These are phyloP conservation scores for Dictyostelium purpureum DNA, from an alignment of 78 protist species.

Conservation along the genomic window DNA sequence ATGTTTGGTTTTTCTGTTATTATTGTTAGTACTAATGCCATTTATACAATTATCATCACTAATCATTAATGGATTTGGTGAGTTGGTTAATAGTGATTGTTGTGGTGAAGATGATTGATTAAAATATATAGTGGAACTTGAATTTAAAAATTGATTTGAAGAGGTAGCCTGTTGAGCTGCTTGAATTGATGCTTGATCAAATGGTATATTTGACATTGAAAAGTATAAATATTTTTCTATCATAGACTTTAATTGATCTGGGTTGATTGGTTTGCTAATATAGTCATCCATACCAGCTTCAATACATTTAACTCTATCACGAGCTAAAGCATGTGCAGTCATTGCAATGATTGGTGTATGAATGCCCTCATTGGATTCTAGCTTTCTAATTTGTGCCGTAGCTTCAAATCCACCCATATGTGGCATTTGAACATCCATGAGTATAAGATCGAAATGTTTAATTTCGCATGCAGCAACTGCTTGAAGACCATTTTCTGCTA, in stretches of 20 bases:
- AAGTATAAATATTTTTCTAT: constrained; percentile 35
- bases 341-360: constrained; percentile 85
- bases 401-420: constrained; percentile 91
- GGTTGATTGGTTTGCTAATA: constrained; percentile 78
- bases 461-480: constrained; percentile 68
- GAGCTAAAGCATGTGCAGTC: constrained; percentile 85
- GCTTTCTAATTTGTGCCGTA: constrained; percentile 62
- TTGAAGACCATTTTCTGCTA: constrained; percentile 81
- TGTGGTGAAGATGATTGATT: no score
- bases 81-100: no score
- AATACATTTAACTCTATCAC: constrained; percentile 70
- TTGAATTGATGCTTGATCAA: no score
- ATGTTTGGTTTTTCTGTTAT: no score
- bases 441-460: constrained; percentile 71
- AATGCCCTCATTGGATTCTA: constrained; percentile 16
- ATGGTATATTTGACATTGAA: no score
- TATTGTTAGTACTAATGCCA: no score
- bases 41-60: no score
- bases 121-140: no score
- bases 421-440: constrained; percentile 93
- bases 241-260: constrained; percentile 34
- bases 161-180: no score
- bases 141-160: no score
- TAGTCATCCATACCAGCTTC: constrained; percentile 85
- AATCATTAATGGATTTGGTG: no score